Evolutionary conservation across 1,139 yeast species (phyloP), one percentile per base, ranked within the genome.

Genomic region (Arxiozyma heterogenica): DNA sequence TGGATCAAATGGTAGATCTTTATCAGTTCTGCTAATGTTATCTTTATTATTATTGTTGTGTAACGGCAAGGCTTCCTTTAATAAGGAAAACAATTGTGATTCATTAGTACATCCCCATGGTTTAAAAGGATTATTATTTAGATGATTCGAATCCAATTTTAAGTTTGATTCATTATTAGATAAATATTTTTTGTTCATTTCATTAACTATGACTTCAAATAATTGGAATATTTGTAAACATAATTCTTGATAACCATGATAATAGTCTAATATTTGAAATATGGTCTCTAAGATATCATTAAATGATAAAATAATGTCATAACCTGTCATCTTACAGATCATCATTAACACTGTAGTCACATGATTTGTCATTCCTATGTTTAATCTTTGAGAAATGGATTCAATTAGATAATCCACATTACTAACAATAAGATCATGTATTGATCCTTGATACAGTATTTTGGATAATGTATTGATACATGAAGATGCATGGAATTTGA

Each of bases 391-490:
- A 8, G 95, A 84, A 20, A 90, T 72, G 0, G 90, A 73, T 67
- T 93, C 97, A 15, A 90, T 72, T 27, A 93, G 68, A 65, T 91
- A 91, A 64, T 91, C 97, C 61, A 83, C 78, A 65, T 91, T 91
- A 44, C 81, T 82, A 45, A 76, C 64, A 3, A 93, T 74, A 58
- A 91, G 64, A 1, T 68, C 68, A 47, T 74, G 71, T 8, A 90
- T 69, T 0, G 87, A 80, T 0, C 82, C 81, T 51, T 76, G 69
- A 59, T 84, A 86, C 48, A 86, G 75, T 8, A 71, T 71, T 15
- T 73, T 64, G 0, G 94, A 79, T 11, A 91, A 68, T 11, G 71
- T 69, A 27, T 70, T 53, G 0, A 79, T 64, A 3, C 82, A 73
- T 1, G 63, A 56, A 57, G 77, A 78, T 0, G 88, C 83, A 53